Percentiles rank a stretch among this genome's conserved stretches.
Evolutionary conservation across 148 eudicot species (phyloP).

Genomic region (Rhododendron henanense): DNA sequence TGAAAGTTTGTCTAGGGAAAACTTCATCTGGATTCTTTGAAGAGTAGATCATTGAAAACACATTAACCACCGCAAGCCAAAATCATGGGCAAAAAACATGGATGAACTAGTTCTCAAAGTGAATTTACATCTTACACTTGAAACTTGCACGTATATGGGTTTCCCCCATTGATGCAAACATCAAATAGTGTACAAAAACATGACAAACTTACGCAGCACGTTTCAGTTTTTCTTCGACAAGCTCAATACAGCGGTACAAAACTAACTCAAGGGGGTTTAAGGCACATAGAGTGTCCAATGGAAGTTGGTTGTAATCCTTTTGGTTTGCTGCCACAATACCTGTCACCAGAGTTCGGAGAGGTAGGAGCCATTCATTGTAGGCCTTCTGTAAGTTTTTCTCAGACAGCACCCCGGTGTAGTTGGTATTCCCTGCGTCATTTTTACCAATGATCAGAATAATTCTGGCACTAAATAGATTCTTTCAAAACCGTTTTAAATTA

Average conservation of each 20-base stretch:
- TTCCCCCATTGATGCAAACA: neutral
- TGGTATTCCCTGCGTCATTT: slow-evolving; percentile 68
- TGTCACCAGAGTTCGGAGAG: slow-evolving; percentile 55
- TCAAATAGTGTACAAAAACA: neutral
- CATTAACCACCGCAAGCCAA: neutral
- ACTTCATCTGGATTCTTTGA: too few species aligned
- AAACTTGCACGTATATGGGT: neutral
- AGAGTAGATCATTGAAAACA: too few species aligned
- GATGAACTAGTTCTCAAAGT: neutral
- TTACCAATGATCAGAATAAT: slow-evolving; percentile 4
- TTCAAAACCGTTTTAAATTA: neutral
- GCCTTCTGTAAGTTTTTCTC: slow-evolving; percentile 54
- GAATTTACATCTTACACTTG: neutral
- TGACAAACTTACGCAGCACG: neutral
- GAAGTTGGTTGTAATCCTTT: slow-evolving; percentile 34
- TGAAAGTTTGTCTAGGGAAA: too few species aligned
- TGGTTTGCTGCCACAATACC: slow-evolving; percentile 46
- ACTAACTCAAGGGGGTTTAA: slow-evolving; percentile 85
- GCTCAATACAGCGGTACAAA: slow-evolving; percentile 79
- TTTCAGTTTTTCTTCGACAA: slow-evolving; percentile 66
- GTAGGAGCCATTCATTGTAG: slow-evolving; percentile 78
- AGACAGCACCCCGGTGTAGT: slow-evolving; percentile 57
- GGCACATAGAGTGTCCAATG: slow-evolving; percentile 45
- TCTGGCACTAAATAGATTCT: neutral
- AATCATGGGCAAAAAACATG: neutral